Evolutionary conservation across 257 asterid genomes (phyloP).

Genomic region (Solanum neorickii): DNA sequence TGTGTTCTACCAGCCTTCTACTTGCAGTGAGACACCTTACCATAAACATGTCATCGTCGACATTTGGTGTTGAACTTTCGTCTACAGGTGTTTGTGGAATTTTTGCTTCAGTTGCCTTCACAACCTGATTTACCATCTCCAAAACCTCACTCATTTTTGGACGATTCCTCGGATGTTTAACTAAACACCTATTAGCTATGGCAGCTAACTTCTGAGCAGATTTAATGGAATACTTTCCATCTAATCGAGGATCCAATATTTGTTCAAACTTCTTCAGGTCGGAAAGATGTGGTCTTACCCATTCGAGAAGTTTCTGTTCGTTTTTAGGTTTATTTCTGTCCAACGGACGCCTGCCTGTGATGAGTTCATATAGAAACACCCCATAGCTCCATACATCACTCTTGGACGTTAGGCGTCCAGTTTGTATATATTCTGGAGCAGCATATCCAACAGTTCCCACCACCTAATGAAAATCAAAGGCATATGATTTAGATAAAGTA

Average conservation of each 20-base stretch:
- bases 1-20: constrained; percentile 24
- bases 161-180: constrained; percentile 59
- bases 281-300: constrained; percentile 68
- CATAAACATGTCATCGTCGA: constrained; percentile 7
- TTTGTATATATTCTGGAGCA: constrained; percentile 85
- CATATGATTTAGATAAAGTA: background rate
- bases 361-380: constrained; percentile 80
- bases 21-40: constrained; percentile 31
- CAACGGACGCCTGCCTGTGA: constrained; percentile 78
- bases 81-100: constrained; percentile 10
- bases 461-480: constrained; percentile 22
- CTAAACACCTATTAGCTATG: constrained; percentile 60
- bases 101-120: constrained; percentile 14
- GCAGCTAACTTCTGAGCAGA: constrained; percentile 89
- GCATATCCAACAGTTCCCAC: constrained; percentile 97
- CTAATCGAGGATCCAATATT: constrained; percentile 69
- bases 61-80: constrained; percentile 5
- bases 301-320: constrained; percentile 80
- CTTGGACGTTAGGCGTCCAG: constrained; percentile 82
- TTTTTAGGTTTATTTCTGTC: constrained; percentile 70
- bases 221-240: constrained; percentile 39
- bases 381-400: constrained; percentile 97
- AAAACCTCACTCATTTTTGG: constrained; percentile 71
- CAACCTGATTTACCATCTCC: constrained; percentile 44
- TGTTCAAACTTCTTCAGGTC: constrained; percentile 68